A percentile compares a stretch with the other conserved stretches of the same genome.
These are phyloP conservation scores for Metschnikowia borealis DNA, from an alignment of 805 yeast genomes.

Conservation along the genomic window DNA sequence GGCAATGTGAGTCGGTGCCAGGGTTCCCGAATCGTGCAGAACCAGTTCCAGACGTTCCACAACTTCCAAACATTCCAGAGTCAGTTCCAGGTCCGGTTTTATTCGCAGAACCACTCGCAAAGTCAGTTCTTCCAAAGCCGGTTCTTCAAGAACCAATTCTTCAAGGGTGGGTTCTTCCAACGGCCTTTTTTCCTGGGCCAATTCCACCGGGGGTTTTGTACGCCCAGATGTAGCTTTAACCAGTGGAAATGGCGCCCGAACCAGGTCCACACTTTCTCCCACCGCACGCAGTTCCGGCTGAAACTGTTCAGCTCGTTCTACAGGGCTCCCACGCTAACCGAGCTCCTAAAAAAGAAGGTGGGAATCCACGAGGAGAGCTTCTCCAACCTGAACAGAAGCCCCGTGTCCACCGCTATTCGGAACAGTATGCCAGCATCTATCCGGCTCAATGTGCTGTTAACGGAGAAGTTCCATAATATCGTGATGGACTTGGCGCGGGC, in stretches of 20 bases:
- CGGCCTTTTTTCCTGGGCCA: no score
- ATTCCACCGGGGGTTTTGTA: slow-evolving; percentile 9
- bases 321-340: slow-evolving; percentile 14
- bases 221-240: slow-evolving; percentile 7
- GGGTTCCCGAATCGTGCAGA: no score
- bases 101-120: neutral
- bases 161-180: neutral
- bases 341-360: slow-evolving; percentile 14
- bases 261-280: slow-evolving; percentile 15
- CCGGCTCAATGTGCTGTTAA: slow-evolving; percentile 28
- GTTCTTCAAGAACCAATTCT: neutral
- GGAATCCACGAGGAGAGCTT: neutral
- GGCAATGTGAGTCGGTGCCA: neutral
- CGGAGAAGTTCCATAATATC: slow-evolving; percentile 20
- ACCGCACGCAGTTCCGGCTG: slow-evolving; percentile 17
- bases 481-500: slow-evolving; percentile 16
- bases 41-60: no score
- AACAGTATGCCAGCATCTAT: slow-evolving; percentile 12
- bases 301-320: slow-evolving; percentile 13
- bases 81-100: neutral
- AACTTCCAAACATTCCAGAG: neutral
- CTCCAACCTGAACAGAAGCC: neutral
- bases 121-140: neutral
- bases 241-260: slow-evolving; percentile 17
- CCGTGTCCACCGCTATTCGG: neutral